phyloP scores from a whole-genome alignment of 2,329 filamentous ascomycete genomes.

The Periconia digitata region DNA sequence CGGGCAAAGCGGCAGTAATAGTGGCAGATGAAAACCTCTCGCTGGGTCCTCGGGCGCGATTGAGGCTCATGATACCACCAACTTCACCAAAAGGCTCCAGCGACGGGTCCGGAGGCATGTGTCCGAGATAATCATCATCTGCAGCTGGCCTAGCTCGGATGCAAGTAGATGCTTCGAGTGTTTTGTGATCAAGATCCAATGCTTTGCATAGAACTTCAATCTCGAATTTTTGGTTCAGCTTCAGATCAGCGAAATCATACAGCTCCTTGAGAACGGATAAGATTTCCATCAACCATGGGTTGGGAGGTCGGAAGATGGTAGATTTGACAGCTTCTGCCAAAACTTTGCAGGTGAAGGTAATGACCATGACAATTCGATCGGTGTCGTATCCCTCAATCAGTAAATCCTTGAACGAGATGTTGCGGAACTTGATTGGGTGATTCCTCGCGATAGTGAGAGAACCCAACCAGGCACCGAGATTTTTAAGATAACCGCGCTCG shows the following conservation, averaged over 20 bases:
- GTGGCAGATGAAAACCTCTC: constrained; percentile 75
- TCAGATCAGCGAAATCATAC: constrained; percentile 89
- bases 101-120: constrained; percentile 63
- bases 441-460: constrained; percentile 90
- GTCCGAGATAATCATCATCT: constrained; percentile 57
- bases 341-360: constrained; percentile 97
- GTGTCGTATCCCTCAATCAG: constrained; percentile 92
- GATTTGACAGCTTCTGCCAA: constrained; percentile 82
- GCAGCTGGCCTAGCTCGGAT: constrained; percentile 76
- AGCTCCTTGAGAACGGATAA: constrained; percentile 87
- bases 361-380: constrained; percentile 85
- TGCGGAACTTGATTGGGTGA: constrained; percentile 92
- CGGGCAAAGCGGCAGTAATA: constrained; percentile 79
- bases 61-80: constrained; percentile 59
- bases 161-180: constrained; percentile 81
- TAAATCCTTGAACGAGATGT: constrained; percentile 95
- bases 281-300: constrained; percentile 98
- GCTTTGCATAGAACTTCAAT: constrained; percentile 97
- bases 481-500: constrained; percentile 88
- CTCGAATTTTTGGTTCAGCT: constrained; percentile 96
- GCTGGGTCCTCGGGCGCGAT: constrained; percentile 65
- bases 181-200: constrained; percentile 87
- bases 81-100: constrained; percentile 83
- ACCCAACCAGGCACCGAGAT: constrained; percentile 90
- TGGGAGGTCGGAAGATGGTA: constrained; percentile 88